A percentile compares a stretch with the other conserved stretches of the same genome.
phyloP scores from a whole-genome alignment of 306 rosid genomes.

The Luffa acutangula region DNA sequence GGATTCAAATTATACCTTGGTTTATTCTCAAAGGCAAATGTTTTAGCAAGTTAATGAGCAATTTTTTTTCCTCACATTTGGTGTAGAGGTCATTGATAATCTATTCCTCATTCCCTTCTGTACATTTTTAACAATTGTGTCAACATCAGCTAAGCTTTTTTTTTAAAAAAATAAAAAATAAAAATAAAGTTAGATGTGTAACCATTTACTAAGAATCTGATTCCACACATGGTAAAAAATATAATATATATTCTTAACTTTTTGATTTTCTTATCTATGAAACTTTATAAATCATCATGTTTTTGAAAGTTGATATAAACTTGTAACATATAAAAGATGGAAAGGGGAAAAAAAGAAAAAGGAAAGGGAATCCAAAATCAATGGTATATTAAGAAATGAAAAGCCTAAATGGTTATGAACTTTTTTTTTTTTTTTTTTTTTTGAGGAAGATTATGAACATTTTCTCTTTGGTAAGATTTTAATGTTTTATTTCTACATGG shows the following conservation, averaged over 20 bases:
- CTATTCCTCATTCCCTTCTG: neutral
- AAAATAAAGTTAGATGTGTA: neutral
- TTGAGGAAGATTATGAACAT: neutral
- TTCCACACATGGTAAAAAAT: neutral
- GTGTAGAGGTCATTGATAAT: neutral
- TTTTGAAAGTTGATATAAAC: neutral
- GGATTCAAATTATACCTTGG: too few species aligned
- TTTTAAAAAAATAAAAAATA: too few species aligned
- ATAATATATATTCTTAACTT: neutral
- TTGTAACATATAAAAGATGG: neutral
- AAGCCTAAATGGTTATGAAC: too few species aligned
- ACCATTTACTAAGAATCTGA: neutral
- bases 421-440: too few species aligned
- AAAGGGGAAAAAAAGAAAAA: neutral
- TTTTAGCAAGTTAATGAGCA: neutral
- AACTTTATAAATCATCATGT: constrained; percentile 1
- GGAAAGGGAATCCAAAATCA: neutral
- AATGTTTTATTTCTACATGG: neutral
- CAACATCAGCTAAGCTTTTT: neutral
- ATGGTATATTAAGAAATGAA: neutral
- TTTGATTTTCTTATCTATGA: neutral
- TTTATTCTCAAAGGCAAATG: too few species aligned
- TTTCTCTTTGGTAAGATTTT: neutral
- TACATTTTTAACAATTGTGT: neutral
- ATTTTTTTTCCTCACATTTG: neutral